These are phyloP conservation scores for Bisporella sp. DNA, from an alignment of 2,329 filamentous ascomycete species.

Conservation along the genomic window DNA sequence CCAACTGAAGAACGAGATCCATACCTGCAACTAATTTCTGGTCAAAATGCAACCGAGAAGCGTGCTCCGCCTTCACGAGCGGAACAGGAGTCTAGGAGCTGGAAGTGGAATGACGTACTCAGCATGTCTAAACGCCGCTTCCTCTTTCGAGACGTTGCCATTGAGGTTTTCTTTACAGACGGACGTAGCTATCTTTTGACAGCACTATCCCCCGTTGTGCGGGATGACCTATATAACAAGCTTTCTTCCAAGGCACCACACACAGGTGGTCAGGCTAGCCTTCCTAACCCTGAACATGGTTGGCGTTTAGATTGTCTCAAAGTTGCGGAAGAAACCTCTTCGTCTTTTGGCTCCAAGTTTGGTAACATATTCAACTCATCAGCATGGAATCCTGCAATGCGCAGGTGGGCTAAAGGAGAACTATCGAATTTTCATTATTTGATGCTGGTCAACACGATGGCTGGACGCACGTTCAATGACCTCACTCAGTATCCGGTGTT, in stretches of 20 bases:
- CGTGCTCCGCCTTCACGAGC: constrained; percentile 46
- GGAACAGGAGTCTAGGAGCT: constrained; percentile 80
- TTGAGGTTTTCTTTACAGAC: constrained; percentile 97
- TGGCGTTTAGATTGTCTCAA: constrained; percentile 88
- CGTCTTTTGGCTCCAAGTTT: constrained; percentile 76
- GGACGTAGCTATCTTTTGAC: constrained; percentile 92
- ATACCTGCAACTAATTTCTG: constrained; percentile 89
- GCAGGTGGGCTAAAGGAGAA: constrained; percentile 86
- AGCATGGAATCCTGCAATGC: constrained; percentile 76
- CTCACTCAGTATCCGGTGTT: constrained; percentile 97
- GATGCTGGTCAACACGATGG: constrained; percentile 97
- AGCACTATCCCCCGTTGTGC: constrained; percentile 61
- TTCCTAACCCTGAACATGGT: constrained; percentile 75
- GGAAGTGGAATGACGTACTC: constrained; percentile 91
- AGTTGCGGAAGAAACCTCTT: constrained; percentile 50
- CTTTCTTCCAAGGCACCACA: constrained; percentile 76
- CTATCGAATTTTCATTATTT: constrained; percentile 98
- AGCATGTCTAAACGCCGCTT: constrained; percentile 95
- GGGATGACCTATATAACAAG: constrained; percentile 75
- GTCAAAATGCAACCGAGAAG: constrained; percentile 53
- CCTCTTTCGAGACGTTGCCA: constrained; percentile 86
- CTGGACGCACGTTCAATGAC: constrained; percentile 94
- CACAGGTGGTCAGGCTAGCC: constrained; percentile 59
- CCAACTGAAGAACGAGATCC: constrained; percentile 87
- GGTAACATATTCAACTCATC: constrained; percentile 85